Conservation (phyloP, 495 filamentous ascomycete species). For the Stereocaulon alpinum region DNA sequence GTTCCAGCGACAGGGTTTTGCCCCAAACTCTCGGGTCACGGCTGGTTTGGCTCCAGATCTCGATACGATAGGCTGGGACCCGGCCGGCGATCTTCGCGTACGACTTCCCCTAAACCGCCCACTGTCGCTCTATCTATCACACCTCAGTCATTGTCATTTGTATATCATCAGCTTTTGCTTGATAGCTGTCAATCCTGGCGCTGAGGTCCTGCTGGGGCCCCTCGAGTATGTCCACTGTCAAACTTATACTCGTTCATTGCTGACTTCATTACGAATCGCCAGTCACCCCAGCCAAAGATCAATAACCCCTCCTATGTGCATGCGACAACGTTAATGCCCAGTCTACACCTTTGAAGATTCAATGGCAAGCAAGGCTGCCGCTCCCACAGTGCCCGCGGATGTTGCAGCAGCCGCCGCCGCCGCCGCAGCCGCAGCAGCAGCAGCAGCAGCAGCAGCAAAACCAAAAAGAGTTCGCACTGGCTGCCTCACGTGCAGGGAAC, state of each 20-base stretch:
- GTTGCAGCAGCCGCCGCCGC: constrained; percentile 21
- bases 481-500: constrained; percentile 66
- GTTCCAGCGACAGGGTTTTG: neutral
- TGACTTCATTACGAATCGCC: neutral
- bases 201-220: neutral
- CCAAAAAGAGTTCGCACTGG: constrained; percentile 64
- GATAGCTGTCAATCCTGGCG: neutral
- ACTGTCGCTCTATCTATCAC: neutral
- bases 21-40: neutral
- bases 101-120: neutral
- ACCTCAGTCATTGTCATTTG: neutral
- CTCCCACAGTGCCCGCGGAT: constrained; percentile 14
- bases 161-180: neutral
- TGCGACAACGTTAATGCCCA: constrained; percentile 2
- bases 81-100: constrained; percentile 1
- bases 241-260: neutral
- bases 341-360: neutral
- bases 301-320: neutral
- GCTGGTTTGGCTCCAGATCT: constrained; percentile 3
- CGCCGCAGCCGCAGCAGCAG: constrained; percentile 23
- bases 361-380: constrained; percentile 19
- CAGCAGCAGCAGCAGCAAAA: constrained; percentile 37
- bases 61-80: neutral
- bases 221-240: too few species aligned
- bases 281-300: neutral